Evolutionary conservation across 257 asterid genomes (phyloP).

Genomic region (Scutellaria galericulata): DNA sequence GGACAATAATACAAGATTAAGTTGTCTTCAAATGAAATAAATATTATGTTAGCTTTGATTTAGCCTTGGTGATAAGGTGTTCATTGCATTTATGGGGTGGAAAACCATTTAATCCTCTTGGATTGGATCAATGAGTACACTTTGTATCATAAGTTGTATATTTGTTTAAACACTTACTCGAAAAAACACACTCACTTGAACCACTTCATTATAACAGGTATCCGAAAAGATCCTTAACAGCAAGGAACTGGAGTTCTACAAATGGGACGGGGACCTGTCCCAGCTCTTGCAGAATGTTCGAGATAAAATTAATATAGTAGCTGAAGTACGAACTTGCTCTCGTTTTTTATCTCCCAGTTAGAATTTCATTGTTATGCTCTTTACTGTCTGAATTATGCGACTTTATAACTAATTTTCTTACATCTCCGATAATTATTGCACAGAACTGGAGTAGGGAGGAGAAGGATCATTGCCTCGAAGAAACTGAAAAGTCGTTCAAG

Average conservation of each 20-base stretch:
- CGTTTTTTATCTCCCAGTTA: background rate
- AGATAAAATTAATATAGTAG: conserved; percentile 78
- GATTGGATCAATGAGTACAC: too few species aligned
- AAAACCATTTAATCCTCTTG: background rate
- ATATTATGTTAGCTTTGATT: too few species aligned
- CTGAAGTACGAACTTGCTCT: conserved; percentile 54
- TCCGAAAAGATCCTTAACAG: conserved; percentile 71
- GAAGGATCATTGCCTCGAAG: conserved; percentile 90
- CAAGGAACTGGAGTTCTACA: conserved; percentile 89
- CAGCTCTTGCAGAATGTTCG: conserved; percentile 84
- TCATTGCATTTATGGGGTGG: background rate
- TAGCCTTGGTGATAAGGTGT: too few species aligned
- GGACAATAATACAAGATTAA: too few species aligned
- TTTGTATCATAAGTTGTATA: too few species aligned
- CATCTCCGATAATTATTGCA: background rate
- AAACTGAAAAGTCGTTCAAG: conserved; percentile 96
- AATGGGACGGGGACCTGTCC: conserved; percentile 87
- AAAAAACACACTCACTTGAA: background rate
- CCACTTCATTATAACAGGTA: conserved; percentile 49
- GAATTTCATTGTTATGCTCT: background rate
- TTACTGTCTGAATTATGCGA: background rate
- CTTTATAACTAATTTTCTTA: background rate
- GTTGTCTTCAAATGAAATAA: too few species aligned
- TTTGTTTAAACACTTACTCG: background rate
- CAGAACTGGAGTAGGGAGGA: conserved; percentile 89